Conservation (phyloP, 2,329 filamentous ascomycete species). For the Apiospora kogelbergensis region DNA sequence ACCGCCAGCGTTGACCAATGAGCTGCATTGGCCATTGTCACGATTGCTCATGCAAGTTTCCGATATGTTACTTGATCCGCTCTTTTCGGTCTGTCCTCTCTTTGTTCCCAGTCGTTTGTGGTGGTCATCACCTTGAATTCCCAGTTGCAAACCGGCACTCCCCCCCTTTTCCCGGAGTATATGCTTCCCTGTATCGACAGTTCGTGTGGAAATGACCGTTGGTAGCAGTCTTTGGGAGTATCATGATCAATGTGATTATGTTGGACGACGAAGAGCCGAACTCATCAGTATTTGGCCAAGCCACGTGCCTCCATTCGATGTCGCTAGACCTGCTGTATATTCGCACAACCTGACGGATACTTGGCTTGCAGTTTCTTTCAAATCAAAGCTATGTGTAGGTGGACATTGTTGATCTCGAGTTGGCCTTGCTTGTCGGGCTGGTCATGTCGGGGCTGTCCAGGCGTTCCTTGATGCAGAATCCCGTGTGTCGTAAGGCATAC, state of each 20-base stretch:
- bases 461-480: not conserved
- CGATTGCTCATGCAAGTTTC: not conserved
- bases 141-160: not conserved
- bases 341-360: not conserved
- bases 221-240: not conserved
- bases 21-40: not conserved
- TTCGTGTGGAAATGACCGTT: not conserved
- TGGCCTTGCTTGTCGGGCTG: not conserved
- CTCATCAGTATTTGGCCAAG: not conserved
- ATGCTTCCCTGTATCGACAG: not conserved
- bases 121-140: not conserved
- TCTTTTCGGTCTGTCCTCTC: not conserved
- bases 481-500: not conserved
- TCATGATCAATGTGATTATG: not conserved
- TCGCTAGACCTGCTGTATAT: not conserved
- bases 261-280: not conserved
- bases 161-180: not conserved
- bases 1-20: not conserved
- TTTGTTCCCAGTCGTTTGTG: not conserved
- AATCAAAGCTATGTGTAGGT: not conserved
- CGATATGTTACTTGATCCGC: not conserved
- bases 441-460: not conserved
- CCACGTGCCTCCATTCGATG: not conserved
- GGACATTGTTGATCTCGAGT: not conserved
- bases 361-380: not conserved